A percentile compares a stretch with the other conserved stretches of the same genome.
phyloP scores from a whole-genome alignment of 2,329 filamentous ascomycete genomes.

The Harringtonia aguacate region DNA sequence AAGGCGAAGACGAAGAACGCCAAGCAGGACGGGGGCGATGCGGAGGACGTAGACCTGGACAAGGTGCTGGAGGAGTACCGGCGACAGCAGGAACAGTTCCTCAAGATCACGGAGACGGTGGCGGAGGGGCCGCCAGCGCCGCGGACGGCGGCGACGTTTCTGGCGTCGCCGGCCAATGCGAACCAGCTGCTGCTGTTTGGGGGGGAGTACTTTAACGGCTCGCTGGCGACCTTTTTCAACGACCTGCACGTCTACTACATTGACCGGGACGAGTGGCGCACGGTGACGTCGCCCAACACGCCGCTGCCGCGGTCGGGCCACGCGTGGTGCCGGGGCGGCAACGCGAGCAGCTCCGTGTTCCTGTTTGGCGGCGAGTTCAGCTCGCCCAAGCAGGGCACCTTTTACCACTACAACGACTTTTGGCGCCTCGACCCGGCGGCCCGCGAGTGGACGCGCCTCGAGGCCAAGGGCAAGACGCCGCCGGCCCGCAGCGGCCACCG shows the following conservation, averaged over 20 bases:
- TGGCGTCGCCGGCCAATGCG: constrained; percentile 75
- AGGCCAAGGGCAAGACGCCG: constrained; percentile 65
- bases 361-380: constrained; percentile 96
- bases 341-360: constrained; percentile 70
- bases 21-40: constrained; percentile 72
- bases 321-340: constrained; percentile 86
- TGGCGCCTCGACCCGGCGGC: constrained; percentile 80
- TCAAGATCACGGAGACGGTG: constrained; percentile 80
- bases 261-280: constrained; percentile 81
- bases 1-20: constrained; percentile 63
- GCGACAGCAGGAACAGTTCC: constrained; percentile 84
- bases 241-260: constrained; percentile 63
- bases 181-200: constrained; percentile 89
- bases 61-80: constrained; percentile 88
- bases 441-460: constrained; percentile 85
- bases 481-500: constrained; percentile 83
- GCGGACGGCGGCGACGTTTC: constrained; percentile 68
- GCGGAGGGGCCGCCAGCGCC: constrained; percentile 62
- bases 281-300: constrained; percentile 81
- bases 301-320: constrained; percentile 86
- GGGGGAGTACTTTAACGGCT: constrained; percentile 92
- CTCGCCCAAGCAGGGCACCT: constrained; percentile 92
- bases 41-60: constrained; percentile 87
- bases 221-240: constrained; percentile 63
- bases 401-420: constrained; percentile 99